phyloP scores from a whole-genome alignment of 1,284 basidiomycete species.

The Irpex lacteus region DNA sequence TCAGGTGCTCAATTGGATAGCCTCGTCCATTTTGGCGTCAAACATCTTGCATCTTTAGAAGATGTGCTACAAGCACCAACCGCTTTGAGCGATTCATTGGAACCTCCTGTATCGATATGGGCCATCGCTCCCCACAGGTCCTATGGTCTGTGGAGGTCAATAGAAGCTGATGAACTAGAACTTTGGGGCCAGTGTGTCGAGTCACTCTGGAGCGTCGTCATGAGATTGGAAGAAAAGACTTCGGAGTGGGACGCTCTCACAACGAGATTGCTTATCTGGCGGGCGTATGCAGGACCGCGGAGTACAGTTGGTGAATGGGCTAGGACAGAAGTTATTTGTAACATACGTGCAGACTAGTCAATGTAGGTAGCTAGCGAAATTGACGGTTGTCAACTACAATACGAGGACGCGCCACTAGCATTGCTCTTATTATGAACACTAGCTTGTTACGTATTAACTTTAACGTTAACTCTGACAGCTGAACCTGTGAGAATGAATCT shows the following conservation, averaged over 20 bases:
- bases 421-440: background rate
- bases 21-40: background rate
- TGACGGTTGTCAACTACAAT: background rate
- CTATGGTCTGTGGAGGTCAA: conserved; percentile 37
- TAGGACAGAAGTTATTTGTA: conserved; percentile 25
- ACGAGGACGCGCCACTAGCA: background rate
- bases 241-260: conserved; percentile 52
- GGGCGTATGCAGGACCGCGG: conserved; percentile 37
- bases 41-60: conserved; percentile 4
- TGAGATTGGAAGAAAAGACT: conserved; percentile 36
- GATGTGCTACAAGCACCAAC: background rate
- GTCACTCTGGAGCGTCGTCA: conserved; percentile 54
- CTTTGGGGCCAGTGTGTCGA: conserved; percentile 58
- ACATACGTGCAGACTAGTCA: background rate
- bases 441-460: background rate
- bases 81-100: conserved; percentile 18
- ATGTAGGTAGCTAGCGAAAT: background rate
- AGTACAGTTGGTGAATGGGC: conserved; percentile 41
- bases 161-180: conserved; percentile 24
- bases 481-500: too few species aligned
- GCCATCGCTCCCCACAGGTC: conserved; percentile 24
- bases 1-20: background rate
- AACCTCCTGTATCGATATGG: background rate
- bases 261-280: conserved; percentile 53
- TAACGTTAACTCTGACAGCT: background rate